Conservation (phyloP, 495 filamentous ascomycete species). For the Penicillium daleae region DNA sequence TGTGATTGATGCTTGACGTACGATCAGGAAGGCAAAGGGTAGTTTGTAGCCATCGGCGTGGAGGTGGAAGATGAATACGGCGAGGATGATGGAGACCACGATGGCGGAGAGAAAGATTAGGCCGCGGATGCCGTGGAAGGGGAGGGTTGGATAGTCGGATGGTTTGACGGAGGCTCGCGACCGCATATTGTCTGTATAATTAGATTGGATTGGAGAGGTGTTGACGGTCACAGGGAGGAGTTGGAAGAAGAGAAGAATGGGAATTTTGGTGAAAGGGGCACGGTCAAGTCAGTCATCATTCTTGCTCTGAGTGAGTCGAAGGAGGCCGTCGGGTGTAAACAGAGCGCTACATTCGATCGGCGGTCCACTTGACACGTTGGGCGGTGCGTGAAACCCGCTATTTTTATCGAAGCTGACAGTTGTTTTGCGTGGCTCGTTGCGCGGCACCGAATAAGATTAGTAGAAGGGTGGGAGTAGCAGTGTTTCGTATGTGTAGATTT, state of each 20-base stretch:
- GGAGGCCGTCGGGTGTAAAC: slow-evolving; percentile 4
- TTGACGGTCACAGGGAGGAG: not conserved
- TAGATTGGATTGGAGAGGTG: slow-evolving; percentile 1
- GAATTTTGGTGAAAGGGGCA: too few relatives aligned
- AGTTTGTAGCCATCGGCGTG: slow-evolving; percentile 54
- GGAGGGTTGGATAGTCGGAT: slow-evolving; percentile 58
- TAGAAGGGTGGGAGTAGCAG: too few relatives aligned
- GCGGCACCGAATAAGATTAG: not conserved
- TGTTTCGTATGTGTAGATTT: too few relatives aligned
- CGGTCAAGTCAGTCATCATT: too few relatives aligned
- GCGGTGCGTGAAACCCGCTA: slow-evolving; percentile 30
- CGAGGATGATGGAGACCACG: slow-evolving; percentile 61
- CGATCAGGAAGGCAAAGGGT: slow-evolving; percentile 68
- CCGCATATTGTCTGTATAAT: slow-evolving; percentile 27
- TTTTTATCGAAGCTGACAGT: slow-evolving; percentile 20
- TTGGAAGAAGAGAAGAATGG: not conserved
- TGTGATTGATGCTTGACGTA: slow-evolving; percentile 40
- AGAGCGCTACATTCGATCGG: slow-evolving; percentile 20
- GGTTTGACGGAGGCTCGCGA: slow-evolving; percentile 48
- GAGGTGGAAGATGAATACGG: slow-evolving; percentile 65
- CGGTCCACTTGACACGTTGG: slow-evolving; percentile 34
- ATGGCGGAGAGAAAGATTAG: slow-evolving; percentile 56
- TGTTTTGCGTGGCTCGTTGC: not conserved
- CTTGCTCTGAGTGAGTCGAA: not conserved
- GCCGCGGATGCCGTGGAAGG: slow-evolving; percentile 61